Evolutionary conservation across 768 basidiomycete species (phyloP), one percentile per base, ranked within the genome.

Genomic region (Mycena chlorophos): DNA sequence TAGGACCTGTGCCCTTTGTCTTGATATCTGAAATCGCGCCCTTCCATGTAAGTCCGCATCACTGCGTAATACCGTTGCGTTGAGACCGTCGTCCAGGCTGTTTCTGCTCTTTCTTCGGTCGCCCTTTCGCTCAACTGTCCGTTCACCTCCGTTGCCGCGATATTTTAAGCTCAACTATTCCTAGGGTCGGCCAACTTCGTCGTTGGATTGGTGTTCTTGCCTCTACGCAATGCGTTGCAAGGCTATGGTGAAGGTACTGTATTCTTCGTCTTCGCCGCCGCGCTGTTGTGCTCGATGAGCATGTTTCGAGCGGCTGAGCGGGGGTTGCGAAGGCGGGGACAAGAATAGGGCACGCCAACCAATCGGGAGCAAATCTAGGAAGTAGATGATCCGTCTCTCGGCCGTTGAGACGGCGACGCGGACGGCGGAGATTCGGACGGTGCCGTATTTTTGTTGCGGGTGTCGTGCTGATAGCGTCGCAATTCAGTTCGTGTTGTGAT

Each of bases 1-100:
- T 98, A 17, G 96, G 96, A 1, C 94, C 96, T 2, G 74, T 98
- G 29, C 95, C 96, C 0, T 98, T 94, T 66, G 85, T 98, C 34
- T 86, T 98, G 69, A 86, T 96, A 28, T 86, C 94, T 16, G 94
- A 98, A 66, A 84, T 97, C 20, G 88, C 94, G 2, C 93, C 93
- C 1, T 70, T 80, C 48, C 80, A 88, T 63, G 92, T 88, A 68
- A 58, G 89, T 76, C 38, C 47, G 38, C 50, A 22, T 3, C 20
- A 51, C 28, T 4, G 20, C 19, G 1, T 49, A 27, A 16, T 30
- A n/a, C 20, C 23, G 27, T 55, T 39, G 39, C 37, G 20, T 49
- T 42, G 52, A 56, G 55, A 22, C 52, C 57, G 26, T 56, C 34
- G 54, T 43, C 26, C 51, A 90, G 86, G 89, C 89, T 40, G 86